Percentiles rank a stretch among this genome's conserved stretches.
phyloP scores from a whole-genome alignment of 176 grass and related monocot species.

The Otatea glauca region DNA sequence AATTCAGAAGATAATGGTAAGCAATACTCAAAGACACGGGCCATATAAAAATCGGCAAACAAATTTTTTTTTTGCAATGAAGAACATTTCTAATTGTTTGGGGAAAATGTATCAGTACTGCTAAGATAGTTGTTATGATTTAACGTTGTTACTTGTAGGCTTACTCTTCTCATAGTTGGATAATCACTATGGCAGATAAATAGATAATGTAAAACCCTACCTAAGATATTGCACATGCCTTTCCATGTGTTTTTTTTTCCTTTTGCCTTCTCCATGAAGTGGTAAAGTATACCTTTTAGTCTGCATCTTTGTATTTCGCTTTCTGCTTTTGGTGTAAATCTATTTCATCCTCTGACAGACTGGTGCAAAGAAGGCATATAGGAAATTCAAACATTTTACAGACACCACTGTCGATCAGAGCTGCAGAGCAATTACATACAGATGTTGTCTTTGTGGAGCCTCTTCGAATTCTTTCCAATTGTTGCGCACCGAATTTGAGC shows the following conservation, averaged over 20 bases:
- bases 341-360: constrained; percentile 56
- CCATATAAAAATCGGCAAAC: neutral
- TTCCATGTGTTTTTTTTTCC: neutral
- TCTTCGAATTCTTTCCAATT: constrained; percentile 66
- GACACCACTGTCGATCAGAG: constrained; percentile 59
- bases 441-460: constrained; percentile 75
- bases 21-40: neutral
- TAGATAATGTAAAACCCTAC: neutral
- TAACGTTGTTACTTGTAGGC: neutral
- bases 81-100: constrained; percentile 18
- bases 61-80: neutral
- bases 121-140: neutral
- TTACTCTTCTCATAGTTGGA: neutral
- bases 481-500: constrained; percentile 52
- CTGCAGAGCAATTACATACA: constrained; percentile 47
- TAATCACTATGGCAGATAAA: neutral
- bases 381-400: constrained; percentile 60
- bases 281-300: neutral
- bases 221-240: neutral
- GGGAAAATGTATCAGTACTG: neutral
- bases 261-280: neutral
- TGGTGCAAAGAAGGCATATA: constrained; percentile 69
- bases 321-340: constrained; percentile 23
- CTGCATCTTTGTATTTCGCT: constrained; percentile 4
- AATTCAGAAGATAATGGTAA: constrained; percentile 93